Evolutionary conservation across 2,329 filamentous ascomycete genomes (phyloP).

Genomic region (Paecilomyces sp.): DNA sequence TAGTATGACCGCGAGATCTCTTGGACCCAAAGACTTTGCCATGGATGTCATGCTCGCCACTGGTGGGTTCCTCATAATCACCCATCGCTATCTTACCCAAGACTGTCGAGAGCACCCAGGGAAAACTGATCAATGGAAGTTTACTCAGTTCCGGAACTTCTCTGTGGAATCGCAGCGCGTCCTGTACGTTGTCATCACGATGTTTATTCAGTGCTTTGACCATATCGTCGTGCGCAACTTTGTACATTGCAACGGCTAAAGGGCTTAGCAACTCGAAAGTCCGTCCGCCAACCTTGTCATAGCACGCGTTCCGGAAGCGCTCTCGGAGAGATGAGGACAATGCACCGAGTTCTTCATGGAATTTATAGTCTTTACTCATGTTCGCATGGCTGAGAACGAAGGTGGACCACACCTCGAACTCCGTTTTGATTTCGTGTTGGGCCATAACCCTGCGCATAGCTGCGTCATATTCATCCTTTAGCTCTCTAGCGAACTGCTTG

Average conservation of each 20-base stretch:
- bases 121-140: constrained; percentile 85
- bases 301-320: constrained; percentile 61
- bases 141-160: constrained; percentile 17
- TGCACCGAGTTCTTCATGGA: constrained; percentile 72
- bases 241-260: constrained; percentile 84
- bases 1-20: neutral
- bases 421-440: constrained; percentile 73
- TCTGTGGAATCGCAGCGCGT: constrained; percentile 7
- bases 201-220: constrained; percentile 51
- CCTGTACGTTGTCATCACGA: constrained; percentile 14
- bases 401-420: constrained; percentile 87
- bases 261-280: constrained; percentile 56
- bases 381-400: constrained; percentile 72
- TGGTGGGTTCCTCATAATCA: constrained; percentile 14
- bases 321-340: constrained; percentile 61
- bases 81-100: constrained; percentile 61
- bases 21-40: constrained; percentile 1
- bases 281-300: constrained; percentile 55
- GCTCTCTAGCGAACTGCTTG: constrained; percentile 51
- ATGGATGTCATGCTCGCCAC: neutral
- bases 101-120: constrained; percentile 77
- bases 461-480: constrained; percentile 75
- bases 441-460: constrained; percentile 73
- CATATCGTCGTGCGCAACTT: constrained; percentile 66
- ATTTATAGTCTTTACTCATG: constrained; percentile 72